Evolutionary conservation across 2,329 filamentous ascomycete species (phyloP).

Genomic region (Penicillium sp.): DNA sequence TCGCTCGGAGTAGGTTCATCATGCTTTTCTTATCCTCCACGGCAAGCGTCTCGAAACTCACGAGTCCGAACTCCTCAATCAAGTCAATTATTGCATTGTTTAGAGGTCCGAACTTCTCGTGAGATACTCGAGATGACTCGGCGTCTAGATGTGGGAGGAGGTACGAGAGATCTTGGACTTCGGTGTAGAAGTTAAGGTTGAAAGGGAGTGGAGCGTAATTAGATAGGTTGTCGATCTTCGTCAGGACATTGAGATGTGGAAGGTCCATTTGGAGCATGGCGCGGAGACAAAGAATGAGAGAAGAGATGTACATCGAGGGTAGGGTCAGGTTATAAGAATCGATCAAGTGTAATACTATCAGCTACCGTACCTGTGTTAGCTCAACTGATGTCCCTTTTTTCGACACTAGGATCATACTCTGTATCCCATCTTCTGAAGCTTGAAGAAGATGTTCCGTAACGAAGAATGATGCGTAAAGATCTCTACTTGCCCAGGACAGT

Average conservation of each 20-base stretch:
- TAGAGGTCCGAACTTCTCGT: slow-evolving; percentile 78
- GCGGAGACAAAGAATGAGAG: slow-evolving; percentile 87
- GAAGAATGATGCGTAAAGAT: slow-evolving; percentile 95
- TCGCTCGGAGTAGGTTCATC: slow-evolving; percentile 86
- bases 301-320: slow-evolving; percentile 93
- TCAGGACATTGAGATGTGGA: slow-evolving; percentile 92
- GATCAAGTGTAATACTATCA: slow-evolving; percentile 90
- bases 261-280: slow-evolving; percentile 99
- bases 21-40: slow-evolving; percentile 98
- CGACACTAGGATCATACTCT: slow-evolving; percentile 64
- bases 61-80: slow-evolving; percentile 86
- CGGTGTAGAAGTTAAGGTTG: slow-evolving; percentile 96
- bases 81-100: slow-evolving; percentile 87
- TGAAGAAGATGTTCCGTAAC: slow-evolving; percentile 87
- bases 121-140: slow-evolving; percentile 73
- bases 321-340: slow-evolving; percentile 93
- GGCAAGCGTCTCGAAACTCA: slow-evolving; percentile 89
- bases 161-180: slow-evolving; percentile 90
- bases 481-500: slow-evolving; percentile 96
- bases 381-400: neutral
- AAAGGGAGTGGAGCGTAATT: slow-evolving; percentile 87
- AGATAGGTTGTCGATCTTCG: slow-evolving; percentile 93
- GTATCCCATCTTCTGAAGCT: slow-evolving; percentile 87
- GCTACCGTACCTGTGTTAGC: slow-evolving; percentile 55
- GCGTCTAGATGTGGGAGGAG: slow-evolving; percentile 78